phyloP scores from a whole-genome alignment of 176 grass and related monocot species.

The Carex kokanica region DNA sequence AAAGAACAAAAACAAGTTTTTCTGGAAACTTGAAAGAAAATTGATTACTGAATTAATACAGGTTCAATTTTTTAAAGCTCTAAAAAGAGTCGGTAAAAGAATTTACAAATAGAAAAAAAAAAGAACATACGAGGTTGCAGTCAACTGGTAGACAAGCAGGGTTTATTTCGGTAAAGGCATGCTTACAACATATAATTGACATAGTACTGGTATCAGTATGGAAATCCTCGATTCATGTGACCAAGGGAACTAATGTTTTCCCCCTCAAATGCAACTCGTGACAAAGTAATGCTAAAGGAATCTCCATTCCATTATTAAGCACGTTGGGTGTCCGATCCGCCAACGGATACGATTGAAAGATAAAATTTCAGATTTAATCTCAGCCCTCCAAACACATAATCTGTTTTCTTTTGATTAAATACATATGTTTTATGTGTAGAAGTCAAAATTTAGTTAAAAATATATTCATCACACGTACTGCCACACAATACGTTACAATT shows the following conservation, averaged over 20 bases:
- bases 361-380: too few relatives aligned
- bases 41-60: neutral
- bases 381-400: too few relatives aligned
- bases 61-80: neutral
- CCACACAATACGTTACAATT: too few relatives aligned
- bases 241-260: neutral
- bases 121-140: slow-evolving; percentile 17
- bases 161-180: neutral
- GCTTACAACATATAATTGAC: neutral
- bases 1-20: neutral
- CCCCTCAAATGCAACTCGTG: neutral
- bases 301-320: too few relatives aligned
- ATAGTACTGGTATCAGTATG: neutral
- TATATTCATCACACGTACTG: too few relatives aligned
- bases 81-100: neutral
- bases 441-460: too few relatives aligned
- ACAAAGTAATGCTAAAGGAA: neutral
- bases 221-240: neutral
- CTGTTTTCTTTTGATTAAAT: too few relatives aligned
- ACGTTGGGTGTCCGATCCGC: too few relatives aligned
- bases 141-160: slow-evolving; percentile 5
- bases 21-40: neutral
- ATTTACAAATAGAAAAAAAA: neutral
- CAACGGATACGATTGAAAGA: too few relatives aligned
- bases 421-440: too few relatives aligned